These are phyloP conservation scores for Aspergillus spinulosporus DNA, from an alignment of 2,329 filamentous ascomycete genomes.

Conservation along the genomic window DNA sequence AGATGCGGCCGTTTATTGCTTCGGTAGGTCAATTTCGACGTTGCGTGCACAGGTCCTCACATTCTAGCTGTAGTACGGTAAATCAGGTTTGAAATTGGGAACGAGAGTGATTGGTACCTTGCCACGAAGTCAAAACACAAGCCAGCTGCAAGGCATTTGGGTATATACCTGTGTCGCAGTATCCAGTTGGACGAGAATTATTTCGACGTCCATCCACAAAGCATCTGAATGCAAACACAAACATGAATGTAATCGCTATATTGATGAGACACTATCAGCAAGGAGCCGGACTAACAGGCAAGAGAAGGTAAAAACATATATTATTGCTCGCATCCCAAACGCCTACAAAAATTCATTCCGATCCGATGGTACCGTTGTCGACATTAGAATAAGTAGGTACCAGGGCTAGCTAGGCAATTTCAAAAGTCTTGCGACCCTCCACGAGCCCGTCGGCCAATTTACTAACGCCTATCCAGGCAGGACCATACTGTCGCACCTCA, in stretches of 20 bases:
- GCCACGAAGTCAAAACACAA: too few species aligned
- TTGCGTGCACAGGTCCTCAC: too few species aligned
- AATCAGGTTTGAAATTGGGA: too few species aligned
- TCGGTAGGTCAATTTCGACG: too few species aligned
- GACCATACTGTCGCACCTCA: constrained; percentile 73
- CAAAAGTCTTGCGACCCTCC: constrained; percentile 72
- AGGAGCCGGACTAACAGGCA: neutral
- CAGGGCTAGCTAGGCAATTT: constrained; percentile 34
- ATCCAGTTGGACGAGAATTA: too few species aligned
- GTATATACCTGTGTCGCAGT: too few species aligned
- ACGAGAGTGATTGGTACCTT: too few species aligned
- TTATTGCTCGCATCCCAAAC: neutral
- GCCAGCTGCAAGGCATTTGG: too few species aligned
- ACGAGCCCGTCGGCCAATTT: constrained; percentile 78
- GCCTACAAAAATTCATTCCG: neutral
- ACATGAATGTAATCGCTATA: neutral
- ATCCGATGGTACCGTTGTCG: neutral
- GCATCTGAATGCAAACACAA: neutral
- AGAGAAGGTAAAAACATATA: neutral
- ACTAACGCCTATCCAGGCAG: constrained; percentile 74
- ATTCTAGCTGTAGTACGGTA: too few species aligned
- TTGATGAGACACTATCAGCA: neutral
- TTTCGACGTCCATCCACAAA: too few species aligned
- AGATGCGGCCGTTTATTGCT: too few species aligned
- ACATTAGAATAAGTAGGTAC: neutral